Conservation (phyloP, 2,329 filamentous ascomycete genomes). For the Penicillium griseofulvum region DNA sequence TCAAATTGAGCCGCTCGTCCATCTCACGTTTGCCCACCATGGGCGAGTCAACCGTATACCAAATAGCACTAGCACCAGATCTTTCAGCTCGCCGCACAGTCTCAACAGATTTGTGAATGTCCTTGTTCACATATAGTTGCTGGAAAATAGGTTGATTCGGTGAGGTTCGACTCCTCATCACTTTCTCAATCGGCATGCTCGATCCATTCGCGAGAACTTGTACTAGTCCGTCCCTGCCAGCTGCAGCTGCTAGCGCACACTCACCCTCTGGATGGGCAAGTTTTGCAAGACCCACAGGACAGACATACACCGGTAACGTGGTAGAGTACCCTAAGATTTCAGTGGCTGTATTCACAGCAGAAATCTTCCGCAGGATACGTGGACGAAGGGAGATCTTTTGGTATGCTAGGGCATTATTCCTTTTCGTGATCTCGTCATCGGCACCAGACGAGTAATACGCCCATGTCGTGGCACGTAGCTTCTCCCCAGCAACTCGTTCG, state of each 20-base stretch:
- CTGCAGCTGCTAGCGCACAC: conserved; percentile 42
- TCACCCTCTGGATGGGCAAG: conserved; percentile 47
- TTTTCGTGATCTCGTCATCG: conserved; percentile 50
- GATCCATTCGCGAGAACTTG: conserved; percentile 42
- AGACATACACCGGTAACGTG: conserved; percentile 43
- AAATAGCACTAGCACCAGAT: conserved; percentile 30
- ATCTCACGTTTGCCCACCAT: conserved; percentile 35
- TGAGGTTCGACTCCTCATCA: conserved; percentile 27
- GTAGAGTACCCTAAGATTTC: conserved; percentile 32
- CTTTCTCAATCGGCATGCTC: conserved; percentile 42
- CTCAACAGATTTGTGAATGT: conserved; percentile 26
- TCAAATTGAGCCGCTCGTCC: conserved; percentile 31
- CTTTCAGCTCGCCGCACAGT: conserved; percentile 26
- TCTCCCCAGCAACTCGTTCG: conserved; percentile 32
- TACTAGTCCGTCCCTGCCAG: conserved; percentile 36
- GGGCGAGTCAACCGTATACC: conserved; percentile 37
- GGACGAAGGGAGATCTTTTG: conserved; percentile 50
- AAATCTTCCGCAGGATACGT: conserved; percentile 44
- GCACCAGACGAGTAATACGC: conserved; percentile 51
- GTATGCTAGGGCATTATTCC: conserved; percentile 44
- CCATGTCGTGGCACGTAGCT: conserved; percentile 33
- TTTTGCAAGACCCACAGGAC: conserved; percentile 44
- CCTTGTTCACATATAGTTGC: conserved; percentile 42
- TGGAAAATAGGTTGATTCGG: conserved; percentile 30
- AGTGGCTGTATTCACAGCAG: conserved; percentile 36